Evolutionary conservation across 306 rosid genomes (phyloP).

Genomic region (Castanospermum australe): DNA sequence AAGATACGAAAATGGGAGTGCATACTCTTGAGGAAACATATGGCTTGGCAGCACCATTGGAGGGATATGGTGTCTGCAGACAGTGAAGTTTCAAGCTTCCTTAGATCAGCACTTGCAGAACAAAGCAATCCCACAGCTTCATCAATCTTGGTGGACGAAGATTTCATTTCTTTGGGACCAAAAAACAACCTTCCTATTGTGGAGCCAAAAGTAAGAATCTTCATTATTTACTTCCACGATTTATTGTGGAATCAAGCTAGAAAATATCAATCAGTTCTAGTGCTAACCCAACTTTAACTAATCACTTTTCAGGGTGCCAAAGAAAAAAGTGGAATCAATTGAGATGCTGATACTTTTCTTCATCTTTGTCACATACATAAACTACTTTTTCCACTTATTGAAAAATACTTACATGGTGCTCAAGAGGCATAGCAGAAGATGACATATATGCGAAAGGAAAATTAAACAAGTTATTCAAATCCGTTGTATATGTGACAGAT

Average conservation of each 20-base stretch:
- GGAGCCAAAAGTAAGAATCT: not conserved
- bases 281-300: not conserved
- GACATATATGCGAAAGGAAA: not conserved
- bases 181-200: not conserved
- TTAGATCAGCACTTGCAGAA: not conserved
- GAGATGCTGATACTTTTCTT: not conserved
- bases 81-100: not conserved
- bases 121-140: not conserved
- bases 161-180: not conserved
- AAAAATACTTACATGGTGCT: not conserved
- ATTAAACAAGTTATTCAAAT: not conserved
- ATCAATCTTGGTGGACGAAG: not conserved
- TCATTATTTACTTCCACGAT: not conserved
- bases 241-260: not conserved
- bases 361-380: not conserved
- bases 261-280: not conserved
- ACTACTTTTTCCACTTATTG: not conserved
- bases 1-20: not conserved
- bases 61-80: not conserved
- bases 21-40: not conserved
- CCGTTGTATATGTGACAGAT: not conserved
- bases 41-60: conserved; percentile 15
- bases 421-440: not conserved
- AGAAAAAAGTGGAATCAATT: not conserved
- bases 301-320: not conserved